Evolutionary conservation across 768 basidiomycete species (phyloP), one percentile per base, ranked within the genome.

Genomic region (Suillus luteus): DNA sequence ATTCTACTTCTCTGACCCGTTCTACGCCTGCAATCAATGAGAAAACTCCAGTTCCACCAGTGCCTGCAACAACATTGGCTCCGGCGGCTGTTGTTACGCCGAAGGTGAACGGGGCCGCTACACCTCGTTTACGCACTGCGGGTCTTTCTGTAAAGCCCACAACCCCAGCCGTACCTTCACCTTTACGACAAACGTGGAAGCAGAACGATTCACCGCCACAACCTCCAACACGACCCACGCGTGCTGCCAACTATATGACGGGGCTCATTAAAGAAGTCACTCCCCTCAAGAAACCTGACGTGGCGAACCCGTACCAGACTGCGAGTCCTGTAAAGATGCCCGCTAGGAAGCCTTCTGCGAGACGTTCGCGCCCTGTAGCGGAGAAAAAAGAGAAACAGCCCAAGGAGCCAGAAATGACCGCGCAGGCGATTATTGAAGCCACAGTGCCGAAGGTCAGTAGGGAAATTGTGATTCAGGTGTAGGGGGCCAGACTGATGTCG

Each of bases 231-330:
- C 79, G 59, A 70, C 85, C 83, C 33, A 90, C 89, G 2, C 84
- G 87, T 68, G 85, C 89, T 6, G 91, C 90, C 12, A 84, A 79
- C 69, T 85, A 86, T 60, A 86, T 91, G 83, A 80, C 86, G 1
- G 86, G 86, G 60, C 78, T 92, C 60, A 86, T 91, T 67, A 88
- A 89, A 72, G 88, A 89, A 67, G 85, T 83, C 9, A 87, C 88
- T 0, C 88, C 89, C 0, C 80, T 84, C 15, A 86, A 83, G 73
- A 86, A 79, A 63, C 81, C 84, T 24, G 91, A 90, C 68, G 81
- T 92, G 49, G 85, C 84, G 59, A 93, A 93, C 72, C 92, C 92
- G 0, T 93, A 93, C 69, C 88, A 92, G 72, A 82, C 83, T 22
- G 86, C 87, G 17, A 90, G 85, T 68, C 90, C 90, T 44, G 83